Conservation (phyloP, 2,329 filamentous ascomycete genomes). For the Claviceps sp. region DNA sequence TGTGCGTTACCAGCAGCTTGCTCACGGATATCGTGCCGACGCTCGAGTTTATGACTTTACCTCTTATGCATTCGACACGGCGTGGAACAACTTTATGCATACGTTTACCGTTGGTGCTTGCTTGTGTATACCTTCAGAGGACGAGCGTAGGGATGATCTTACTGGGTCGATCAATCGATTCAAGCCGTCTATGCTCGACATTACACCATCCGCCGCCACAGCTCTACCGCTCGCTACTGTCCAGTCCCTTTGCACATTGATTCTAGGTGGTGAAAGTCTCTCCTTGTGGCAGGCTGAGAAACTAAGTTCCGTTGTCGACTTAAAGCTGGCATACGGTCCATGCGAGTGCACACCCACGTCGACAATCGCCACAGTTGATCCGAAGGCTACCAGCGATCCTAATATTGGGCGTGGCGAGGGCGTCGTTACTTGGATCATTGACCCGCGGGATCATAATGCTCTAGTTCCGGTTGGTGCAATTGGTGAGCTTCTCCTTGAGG, state of each 20-base stretch:
- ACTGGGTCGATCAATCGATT: slow-evolving; percentile 3
- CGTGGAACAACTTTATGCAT: slow-evolving; percentile 3
- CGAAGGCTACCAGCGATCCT: not conserved
- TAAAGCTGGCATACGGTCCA: slow-evolving; percentile 10
- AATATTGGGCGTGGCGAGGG: slow-evolving; percentile 2
- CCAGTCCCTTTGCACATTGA: slow-evolving; percentile 1
- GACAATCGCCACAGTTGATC: not conserved
- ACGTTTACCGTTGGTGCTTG: slow-evolving; percentile 6
- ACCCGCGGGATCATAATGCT: slow-evolving; percentile 11
- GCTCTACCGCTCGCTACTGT: not conserved
- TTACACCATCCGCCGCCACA: slow-evolving; percentile 2
- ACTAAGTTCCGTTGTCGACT: not conserved
- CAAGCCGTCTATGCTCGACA: slow-evolving; percentile 1
- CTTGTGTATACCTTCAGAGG: slow-evolving; percentile 9
- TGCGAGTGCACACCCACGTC: slow-evolving; percentile 8
- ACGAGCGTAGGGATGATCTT: slow-evolving; percentile 5
- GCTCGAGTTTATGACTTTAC: slow-evolving; percentile 9
- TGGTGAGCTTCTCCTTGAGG: slow-evolving; percentile 25
- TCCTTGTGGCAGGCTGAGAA: not conserved
- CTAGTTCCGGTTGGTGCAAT: slow-evolving; percentile 14
- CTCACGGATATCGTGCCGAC: slow-evolving; percentile 7
- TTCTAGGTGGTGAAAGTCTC: slow-evolving; percentile 1
- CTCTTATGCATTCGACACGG: slow-evolving; percentile 5
- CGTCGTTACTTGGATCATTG: slow-evolving; percentile 15
- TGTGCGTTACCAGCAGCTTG: slow-evolving; percentile 8